Percentiles rank a stretch among this genome's conserved stretches.
Conservation (phyloP, 495 filamentous ascomycete genomes). For the Wilcoxina mikolae region DNA sequence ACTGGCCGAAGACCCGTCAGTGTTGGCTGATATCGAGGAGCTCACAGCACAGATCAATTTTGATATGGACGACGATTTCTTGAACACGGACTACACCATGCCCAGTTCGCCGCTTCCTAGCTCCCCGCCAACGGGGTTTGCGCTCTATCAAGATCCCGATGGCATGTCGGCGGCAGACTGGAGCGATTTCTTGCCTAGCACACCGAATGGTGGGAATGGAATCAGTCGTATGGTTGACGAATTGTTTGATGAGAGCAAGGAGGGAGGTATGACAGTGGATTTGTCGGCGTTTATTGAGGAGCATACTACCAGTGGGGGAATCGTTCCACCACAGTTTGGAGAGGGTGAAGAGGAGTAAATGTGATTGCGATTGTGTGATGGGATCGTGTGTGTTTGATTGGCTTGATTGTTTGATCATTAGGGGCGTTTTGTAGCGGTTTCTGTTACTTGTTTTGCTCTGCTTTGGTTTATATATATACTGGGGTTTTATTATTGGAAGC, state of each 20-base stretch:
- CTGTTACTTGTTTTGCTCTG: too few relatives aligned
- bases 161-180: conserved; percentile 9
- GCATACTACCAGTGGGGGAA: neutral
- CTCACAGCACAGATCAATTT: conserved; percentile 1
- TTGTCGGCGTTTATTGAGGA: conserved; percentile 8
- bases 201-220: conserved; percentile 7
- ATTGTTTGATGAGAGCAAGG: neutral
- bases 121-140: conserved; percentile 1
- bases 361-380: too few relatives aligned
- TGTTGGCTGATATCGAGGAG: conserved; percentile 8
- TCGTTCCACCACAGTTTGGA: neutral
- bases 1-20: conserved; percentile 11
- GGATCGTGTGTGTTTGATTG: too few relatives aligned
- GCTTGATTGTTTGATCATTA: too few relatives aligned
- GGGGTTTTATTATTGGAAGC: too few relatives aligned
- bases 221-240: neutral
- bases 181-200: conserved; percentile 24
- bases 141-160: neutral
- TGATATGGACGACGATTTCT: conserved; percentile 16
- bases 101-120: conserved; percentile 21
- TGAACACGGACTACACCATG: conserved; percentile 27
- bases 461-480: too few relatives aligned
- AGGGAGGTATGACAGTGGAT: conserved; percentile 7
- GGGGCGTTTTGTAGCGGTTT: too few relatives aligned
- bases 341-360: too few relatives aligned